phyloP scores from a whole-genome alignment of 345 rosid genomes.

The Arabis hirsuta region DNA sequence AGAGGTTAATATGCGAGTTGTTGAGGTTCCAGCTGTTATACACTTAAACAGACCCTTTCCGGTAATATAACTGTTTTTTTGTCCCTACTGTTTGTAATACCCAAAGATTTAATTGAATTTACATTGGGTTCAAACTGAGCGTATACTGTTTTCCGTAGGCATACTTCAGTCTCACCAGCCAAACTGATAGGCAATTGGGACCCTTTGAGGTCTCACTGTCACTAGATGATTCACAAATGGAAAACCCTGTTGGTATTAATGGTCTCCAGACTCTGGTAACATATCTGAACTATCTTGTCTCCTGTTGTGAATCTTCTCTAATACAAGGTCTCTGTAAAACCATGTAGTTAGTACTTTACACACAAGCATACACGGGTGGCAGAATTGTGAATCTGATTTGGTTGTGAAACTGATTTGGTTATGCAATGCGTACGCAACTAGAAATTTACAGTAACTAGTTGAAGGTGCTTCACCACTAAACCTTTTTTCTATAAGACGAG shows the following conservation, averaged over 20 bases:
- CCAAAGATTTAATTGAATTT: slow-evolving; percentile 15
- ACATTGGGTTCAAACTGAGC: slow-evolving; percentile 40
- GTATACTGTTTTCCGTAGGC: slow-evolving; percentile 52
- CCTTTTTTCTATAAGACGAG: neutral
- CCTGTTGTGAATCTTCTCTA: neutral
- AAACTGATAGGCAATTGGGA: slow-evolving; percentile 71
- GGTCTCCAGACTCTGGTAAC: slow-evolving; percentile 88
- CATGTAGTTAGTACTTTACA: slow-evolving; percentile 22
- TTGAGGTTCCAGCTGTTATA: slow-evolving; percentile 64
- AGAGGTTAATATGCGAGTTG: slow-evolving; percentile 72
- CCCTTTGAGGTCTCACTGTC: slow-evolving; percentile 83
- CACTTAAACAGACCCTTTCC: slow-evolving; percentile 69
- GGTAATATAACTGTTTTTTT: slow-evolving; percentile 47
- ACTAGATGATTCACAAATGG: slow-evolving; percentile 57
- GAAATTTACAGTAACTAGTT: slow-evolving; percentile 7
- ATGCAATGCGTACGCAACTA: slow-evolving; percentile 8
- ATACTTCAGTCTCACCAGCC: slow-evolving; percentile 72
- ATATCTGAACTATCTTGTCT: neutral
- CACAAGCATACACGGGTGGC: slow-evolving; percentile 11
- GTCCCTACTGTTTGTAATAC: neutral
- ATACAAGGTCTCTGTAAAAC: slow-evolving; percentile 15
- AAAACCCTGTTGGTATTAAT: slow-evolving; percentile 69
- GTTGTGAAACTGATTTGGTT: neutral
- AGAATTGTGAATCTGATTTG: neutral
- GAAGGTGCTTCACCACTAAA: slow-evolving; percentile 10